Conservation (phyloP, 2,329 filamentous ascomycete species). For the Cadophora gregata region DNA sequence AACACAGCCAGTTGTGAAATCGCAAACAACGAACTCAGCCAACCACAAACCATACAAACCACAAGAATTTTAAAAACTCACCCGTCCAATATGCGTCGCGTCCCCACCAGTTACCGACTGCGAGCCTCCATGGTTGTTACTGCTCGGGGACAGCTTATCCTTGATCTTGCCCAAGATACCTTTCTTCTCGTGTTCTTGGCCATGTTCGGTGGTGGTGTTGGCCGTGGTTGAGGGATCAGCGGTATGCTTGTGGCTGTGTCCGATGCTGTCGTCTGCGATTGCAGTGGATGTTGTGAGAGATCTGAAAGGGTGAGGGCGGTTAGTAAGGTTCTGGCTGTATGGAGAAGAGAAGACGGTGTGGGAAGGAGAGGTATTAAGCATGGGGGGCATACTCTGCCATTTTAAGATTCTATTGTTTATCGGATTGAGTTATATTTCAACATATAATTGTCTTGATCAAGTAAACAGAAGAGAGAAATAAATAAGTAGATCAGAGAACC, state of each 20-base stretch:
- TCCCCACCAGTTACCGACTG: background rate
- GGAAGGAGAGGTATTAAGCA: too few relatives aligned
- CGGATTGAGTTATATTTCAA: background rate
- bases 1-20: background rate
- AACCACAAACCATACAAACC: too few relatives aligned
- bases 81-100: slow-evolving; percentile 12
- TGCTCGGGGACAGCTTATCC: slow-evolving; percentile 14
- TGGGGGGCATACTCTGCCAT: slow-evolving; percentile 9
- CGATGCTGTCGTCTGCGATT: background rate
- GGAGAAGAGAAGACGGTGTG: background rate
- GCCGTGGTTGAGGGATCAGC: background rate
- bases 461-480: background rate
- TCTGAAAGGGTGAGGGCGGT: background rate
- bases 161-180: slow-evolving; percentile 20
- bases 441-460: background rate
- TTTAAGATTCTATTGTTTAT: background rate
- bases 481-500: background rate
- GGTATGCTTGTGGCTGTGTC: background rate
- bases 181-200: slow-evolving; percentile 13
- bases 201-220: background rate
- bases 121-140: slow-evolving; percentile 1
- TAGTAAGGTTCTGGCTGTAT: background rate
- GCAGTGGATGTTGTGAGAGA: slow-evolving; percentile 3
- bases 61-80: background rate
- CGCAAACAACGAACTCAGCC: background rate